Evolutionary conservation across 2,329 filamentous ascomycete genomes (phyloP).

Genomic region (Microcera coccophila): DNA sequence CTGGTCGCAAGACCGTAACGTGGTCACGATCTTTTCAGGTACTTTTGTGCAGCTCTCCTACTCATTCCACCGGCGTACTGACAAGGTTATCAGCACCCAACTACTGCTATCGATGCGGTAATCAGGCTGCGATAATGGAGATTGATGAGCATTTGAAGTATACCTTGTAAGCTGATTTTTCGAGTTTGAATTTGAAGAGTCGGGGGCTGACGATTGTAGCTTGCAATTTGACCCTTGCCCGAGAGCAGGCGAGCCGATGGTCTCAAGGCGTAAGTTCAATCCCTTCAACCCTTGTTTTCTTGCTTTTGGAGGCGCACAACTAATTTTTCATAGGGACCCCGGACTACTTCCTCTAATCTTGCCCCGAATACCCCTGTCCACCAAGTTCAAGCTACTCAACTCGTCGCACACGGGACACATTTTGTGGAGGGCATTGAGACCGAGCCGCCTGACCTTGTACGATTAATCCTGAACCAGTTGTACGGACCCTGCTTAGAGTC

Average conservation of each 20-base stretch:
- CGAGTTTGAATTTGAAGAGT: not conserved
- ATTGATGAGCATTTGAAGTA: conserved; percentile 99
- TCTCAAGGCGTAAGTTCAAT: conserved; percentile 70
- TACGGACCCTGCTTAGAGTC: conserved; percentile 18
- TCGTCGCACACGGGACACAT: conserved; percentile 11
- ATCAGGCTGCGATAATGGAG: conserved; percentile 99
- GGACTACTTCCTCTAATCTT: conserved; percentile 90
- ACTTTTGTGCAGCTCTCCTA: conserved; percentile 20
- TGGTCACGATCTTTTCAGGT: conserved; percentile 98
- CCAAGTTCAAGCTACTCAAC: conserved; percentile 21
- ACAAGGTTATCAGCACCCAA: conserved; percentile 59
- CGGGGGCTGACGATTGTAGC: conserved; percentile 46
- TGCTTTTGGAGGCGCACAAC: conserved; percentile 7
- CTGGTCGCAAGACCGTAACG: conserved; percentile 97
- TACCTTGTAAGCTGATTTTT: conserved; percentile 71
- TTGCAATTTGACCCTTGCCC: conserved; percentile 99
- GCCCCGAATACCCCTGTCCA: conserved; percentile 26
- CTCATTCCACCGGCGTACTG: conserved; percentile 6
- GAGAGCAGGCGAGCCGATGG: conserved; percentile 96
- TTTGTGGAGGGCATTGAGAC: conserved; percentile 12
- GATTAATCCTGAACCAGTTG: conserved; percentile 25
- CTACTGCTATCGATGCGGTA: conserved; percentile 98
- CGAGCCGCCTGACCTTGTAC: conserved; percentile 27
- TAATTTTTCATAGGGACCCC: conserved; percentile 61
- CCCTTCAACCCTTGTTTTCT: too few relatives aligned